A percentile compares a stretch with the other conserved stretches of the same genome.
Conservation (phyloP, 225 moss, liverwort and hornwort genomes). For the Marchantia paleacea region DNA sequence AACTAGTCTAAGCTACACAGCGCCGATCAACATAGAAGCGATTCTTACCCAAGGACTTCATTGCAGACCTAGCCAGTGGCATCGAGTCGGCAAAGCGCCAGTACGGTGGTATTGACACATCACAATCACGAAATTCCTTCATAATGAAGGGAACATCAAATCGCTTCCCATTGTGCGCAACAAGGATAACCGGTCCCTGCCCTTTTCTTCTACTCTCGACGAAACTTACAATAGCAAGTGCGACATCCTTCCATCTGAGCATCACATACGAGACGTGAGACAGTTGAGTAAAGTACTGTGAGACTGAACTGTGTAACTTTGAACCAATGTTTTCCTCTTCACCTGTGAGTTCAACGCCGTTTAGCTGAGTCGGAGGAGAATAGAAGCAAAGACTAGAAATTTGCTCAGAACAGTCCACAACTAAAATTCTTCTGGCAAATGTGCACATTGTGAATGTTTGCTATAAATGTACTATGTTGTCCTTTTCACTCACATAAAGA, state of each 20-base stretch:
- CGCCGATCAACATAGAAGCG: too few species aligned
- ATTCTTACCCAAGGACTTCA: constrained; percentile 34
- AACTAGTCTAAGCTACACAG: background rate
- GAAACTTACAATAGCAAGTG: constrained; percentile 73
- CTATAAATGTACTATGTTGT: too few species aligned
- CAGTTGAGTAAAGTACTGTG: background rate
- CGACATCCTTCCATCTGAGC: constrained; percentile 85
- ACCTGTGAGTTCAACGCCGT: background rate
- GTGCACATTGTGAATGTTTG: too few species aligned
- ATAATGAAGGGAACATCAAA: constrained; percentile 97
- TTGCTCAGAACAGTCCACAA: too few species aligned
- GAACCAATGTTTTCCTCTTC: background rate
- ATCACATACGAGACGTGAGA: background rate
- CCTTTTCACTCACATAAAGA: too few species aligned
- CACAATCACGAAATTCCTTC: constrained; percentile 73
- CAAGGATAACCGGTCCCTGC: constrained; percentile 61
- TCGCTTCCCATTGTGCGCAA: constrained; percentile 90
- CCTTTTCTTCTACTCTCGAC: constrained; percentile 81
- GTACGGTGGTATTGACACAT: constrained; percentile 64
- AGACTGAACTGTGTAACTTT: background rate
- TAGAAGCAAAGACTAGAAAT: too few species aligned
- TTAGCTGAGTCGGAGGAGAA: background rate
- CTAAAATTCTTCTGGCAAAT: too few species aligned
- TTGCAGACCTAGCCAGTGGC: constrained; percentile 37
- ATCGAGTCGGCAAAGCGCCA: constrained; percentile 92